phyloP scores from a whole-genome alignment of 176 grass and related monocot species.

The Elaeis guineensis region DNA sequence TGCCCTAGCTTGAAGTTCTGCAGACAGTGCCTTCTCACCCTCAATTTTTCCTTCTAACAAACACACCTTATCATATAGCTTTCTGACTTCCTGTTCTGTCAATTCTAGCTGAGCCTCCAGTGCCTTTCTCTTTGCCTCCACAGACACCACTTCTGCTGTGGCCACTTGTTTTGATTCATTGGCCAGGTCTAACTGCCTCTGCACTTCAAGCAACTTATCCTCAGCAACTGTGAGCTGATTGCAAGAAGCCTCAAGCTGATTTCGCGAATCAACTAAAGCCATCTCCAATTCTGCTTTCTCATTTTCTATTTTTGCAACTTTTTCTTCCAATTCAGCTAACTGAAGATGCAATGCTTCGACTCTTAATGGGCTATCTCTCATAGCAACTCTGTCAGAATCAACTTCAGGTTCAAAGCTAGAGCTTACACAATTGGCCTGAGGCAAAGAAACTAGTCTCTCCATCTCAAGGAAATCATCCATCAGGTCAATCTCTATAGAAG shows the following conservation, averaged over 20 bases:
- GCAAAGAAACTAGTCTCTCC: constrained; percentile 7
- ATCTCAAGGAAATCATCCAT: constrained; percentile 19
- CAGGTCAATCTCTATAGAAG: constrained; percentile 10
- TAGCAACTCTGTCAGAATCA: constrained; percentile 38
- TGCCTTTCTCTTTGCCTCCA: constrained; percentile 37
- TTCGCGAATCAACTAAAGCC: constrained; percentile 47
- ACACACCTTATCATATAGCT: constrained; percentile 33
- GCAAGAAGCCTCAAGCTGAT: constrained; percentile 39
- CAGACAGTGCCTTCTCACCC: constrained; percentile 42
- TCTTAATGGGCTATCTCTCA: constrained; percentile 32
- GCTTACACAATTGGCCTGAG: not conserved
- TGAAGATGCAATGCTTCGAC: constrained; percentile 30
- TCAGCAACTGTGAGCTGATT: constrained; percentile 42
- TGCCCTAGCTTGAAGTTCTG: constrained; percentile 38
- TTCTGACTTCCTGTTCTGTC: constrained; percentile 30
- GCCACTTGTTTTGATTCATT: constrained; percentile 40
- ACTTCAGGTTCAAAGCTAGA: constrained; percentile 35
- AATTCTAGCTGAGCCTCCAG: constrained; percentile 38
- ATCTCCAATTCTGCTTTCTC: constrained; percentile 56
- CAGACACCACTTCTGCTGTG: constrained; percentile 28
- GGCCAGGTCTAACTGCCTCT: constrained; percentile 46
- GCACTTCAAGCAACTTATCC: constrained; percentile 51
- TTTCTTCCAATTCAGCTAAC: constrained; percentile 30
- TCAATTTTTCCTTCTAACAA: constrained; percentile 54
- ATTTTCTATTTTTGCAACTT: constrained; percentile 46